These are phyloP conservation scores for Handroanthus guayacan DNA, from an alignment of 257 asterid species.

Conservation along the genomic window DNA sequence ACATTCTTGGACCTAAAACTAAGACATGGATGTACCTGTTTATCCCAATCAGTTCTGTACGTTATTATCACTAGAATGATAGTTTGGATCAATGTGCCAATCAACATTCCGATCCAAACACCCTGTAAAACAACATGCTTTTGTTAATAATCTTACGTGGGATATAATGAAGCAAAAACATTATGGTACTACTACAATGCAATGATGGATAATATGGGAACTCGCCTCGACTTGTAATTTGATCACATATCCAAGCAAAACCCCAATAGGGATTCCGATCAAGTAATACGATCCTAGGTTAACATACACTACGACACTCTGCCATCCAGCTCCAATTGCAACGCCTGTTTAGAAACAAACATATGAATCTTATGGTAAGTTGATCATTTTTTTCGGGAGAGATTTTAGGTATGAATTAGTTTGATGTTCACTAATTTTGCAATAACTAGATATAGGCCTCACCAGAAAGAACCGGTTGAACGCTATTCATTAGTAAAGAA, in stretches of 20 bases:
- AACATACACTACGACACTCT: conserved; percentile 65
- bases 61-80: conserved; percentile 51
- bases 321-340: conserved; percentile 78
- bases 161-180: neutral
- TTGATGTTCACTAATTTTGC: neutral
- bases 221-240: conserved; percentile 61
- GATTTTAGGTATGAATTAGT: neutral
- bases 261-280: conserved; percentile 65
- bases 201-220: neutral
- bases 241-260: conserved; percentile 59
- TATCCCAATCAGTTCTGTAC: conserved; percentile 65
- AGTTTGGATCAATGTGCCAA: conserved; percentile 64
- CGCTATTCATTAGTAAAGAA: conserved; percentile 68
- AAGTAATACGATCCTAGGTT: conserved; percentile 66
- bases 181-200: neutral
- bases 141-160: neutral
- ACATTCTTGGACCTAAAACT: neutral
- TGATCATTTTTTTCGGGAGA: neutral
- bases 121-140: conserved; percentile 45
- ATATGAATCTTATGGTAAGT: neutral
- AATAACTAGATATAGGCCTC: conserved; percentile 7
- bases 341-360: conserved; percentile 51
- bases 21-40: conserved; percentile 47
- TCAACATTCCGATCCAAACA: conserved; percentile 76
- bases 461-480: conserved; percentile 80